Percentiles rank a stretch among this genome's conserved stretches.
Evolutionary conservation across 164 flowering plant genomes (phyloP).

Genomic region (Berberis thunbergii): DNA sequence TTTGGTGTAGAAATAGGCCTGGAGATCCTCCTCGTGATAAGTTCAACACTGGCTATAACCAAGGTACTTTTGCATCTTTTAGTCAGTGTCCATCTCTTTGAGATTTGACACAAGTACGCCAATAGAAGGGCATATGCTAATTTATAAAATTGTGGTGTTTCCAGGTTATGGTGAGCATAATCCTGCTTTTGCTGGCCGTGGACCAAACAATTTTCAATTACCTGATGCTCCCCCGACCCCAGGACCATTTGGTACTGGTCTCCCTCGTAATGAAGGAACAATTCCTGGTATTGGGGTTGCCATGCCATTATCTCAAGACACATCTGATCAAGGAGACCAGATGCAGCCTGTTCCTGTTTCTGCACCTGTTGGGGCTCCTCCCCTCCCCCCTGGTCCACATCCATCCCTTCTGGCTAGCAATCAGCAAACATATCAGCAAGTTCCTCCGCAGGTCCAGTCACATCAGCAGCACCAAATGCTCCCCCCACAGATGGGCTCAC

Average conservation of each 20-base stretch:
- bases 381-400: slow-evolving; percentile 94
- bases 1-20: slow-evolving; percentile 99
- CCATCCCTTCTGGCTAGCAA: slow-evolving; percentile 62
- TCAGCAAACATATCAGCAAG: slow-evolving; percentile 74
- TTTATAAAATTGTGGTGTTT: neutral
- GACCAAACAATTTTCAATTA: slow-evolving; percentile 46
- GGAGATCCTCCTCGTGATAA: slow-evolving; percentile 88
- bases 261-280: slow-evolving; percentile 84
- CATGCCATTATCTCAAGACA: slow-evolving; percentile 73
- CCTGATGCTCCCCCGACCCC: slow-evolving; percentile 75
- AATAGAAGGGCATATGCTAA: neutral
- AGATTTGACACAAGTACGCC: neutral
- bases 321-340: slow-evolving; percentile 70
- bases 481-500: slow-evolving; percentile 59
- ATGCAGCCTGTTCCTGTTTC: slow-evolving; percentile 36
- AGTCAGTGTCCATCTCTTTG: slow-evolving; percentile 15
- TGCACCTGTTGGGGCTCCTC: slow-evolving; percentile 55
- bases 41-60: slow-evolving; percentile 50
- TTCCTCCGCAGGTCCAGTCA: slow-evolving; percentile 44
- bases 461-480: slow-evolving; percentile 47
- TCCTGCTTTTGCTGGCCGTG: slow-evolving; percentile 47
- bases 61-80: slow-evolving; percentile 52
- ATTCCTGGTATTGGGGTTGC: slow-evolving; percentile 97
- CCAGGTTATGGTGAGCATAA: slow-evolving; percentile 90
- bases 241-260: slow-evolving; percentile 71